phyloP scores from a whole-genome alignment of 1,284 basidiomycete species.

The Ustilago cynodontis region DNA sequence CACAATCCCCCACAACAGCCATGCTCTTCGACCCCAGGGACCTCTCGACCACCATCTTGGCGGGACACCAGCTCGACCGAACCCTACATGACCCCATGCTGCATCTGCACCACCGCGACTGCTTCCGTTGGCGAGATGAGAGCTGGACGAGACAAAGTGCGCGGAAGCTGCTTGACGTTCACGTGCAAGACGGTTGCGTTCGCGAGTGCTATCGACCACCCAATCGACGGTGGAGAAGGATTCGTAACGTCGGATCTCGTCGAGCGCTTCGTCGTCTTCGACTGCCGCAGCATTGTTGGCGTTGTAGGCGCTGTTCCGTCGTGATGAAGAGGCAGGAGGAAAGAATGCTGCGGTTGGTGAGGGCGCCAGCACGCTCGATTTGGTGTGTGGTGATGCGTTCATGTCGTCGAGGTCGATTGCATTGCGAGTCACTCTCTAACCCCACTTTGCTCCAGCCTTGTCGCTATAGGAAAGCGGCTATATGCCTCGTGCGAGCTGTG shows the following conservation, averaged over 20 bases:
- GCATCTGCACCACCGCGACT: conserved; percentile 27
- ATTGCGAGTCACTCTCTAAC: conserved; percentile 9
- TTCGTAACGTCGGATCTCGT: conserved; percentile 63
- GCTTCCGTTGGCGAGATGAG: conserved; percentile 52
- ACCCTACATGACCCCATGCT: conserved; percentile 40
- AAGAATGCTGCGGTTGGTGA: conserved; percentile 33
- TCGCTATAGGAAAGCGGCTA: not conserved
- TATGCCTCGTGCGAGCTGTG: not conserved
- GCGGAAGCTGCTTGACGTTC: conserved; percentile 49
- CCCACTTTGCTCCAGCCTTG: not conserved
- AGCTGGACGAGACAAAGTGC: conserved; percentile 51
- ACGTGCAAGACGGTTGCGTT: conserved; percentile 62
- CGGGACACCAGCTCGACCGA: conserved; percentile 42
- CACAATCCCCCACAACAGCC: conserved; percentile 52
- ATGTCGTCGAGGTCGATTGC: conserved; percentile 28
- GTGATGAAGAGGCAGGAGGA: conserved; percentile 26
- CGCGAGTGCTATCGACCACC: conserved; percentile 67
- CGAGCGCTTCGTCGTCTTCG: conserved; percentile 62
- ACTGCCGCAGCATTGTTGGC: conserved; percentile 2
- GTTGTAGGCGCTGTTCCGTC: conserved; percentile 20
- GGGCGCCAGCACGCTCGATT: conserved; percentile 26
- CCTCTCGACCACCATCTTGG: conserved; percentile 54
- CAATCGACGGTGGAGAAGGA: conserved; percentile 67
- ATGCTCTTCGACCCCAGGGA: conserved; percentile 48
- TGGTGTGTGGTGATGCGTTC: conserved; percentile 32